Evolutionary conservation across 129 eudicot species (phyloP), one percentile per base, ranked within the genome.

Genomic region (Pseudognaphalium luteoalbum): DNA sequence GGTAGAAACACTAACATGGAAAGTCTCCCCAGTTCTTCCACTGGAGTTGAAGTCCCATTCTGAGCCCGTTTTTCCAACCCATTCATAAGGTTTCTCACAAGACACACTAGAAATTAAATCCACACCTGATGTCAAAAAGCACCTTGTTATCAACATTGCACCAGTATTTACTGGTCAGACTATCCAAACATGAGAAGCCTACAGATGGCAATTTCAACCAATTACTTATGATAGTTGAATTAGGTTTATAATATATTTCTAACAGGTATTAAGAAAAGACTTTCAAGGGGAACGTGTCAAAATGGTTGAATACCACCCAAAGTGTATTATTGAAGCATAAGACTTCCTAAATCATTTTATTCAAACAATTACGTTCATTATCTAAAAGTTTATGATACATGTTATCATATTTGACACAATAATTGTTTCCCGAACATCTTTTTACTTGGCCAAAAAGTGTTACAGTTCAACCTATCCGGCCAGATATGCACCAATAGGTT

Each of bases 51-150:
- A 95, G 28, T 89, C 95, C 97, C 99, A 95, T 66, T 91, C 96
- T 25, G 77, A 71, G 71, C 75, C 88, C 0, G 99, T 91, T 87
- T 76, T 88, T 64, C 85, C 91, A 74, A 81, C 85, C 99, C 97
- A 95, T 83, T 91, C 88, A 73, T 91, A 91, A 35, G 99, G 97
- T 68, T 94, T 66, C 80, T 88, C 68, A 73, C 99, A 95, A 7
- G 96, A 79, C 63, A 91, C 97, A 2, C 81, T 92, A 75, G 97
- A 91, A 57, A 95, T 95, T 78, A 95, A 84, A 84, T 95, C 99
- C 86, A 91, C 89, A 50, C 99, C 96, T 95, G 92, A 51, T 22
- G 71, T 56, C 70, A 47, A 80, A 42, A 16, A 69, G 52, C 20
- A 64, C 34, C 19, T 62, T 15, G 17, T 62, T 30, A 30, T 17